Conservation (phyloP, 495 filamentous ascomycete genomes). For the Letharia lupina region DNA sequence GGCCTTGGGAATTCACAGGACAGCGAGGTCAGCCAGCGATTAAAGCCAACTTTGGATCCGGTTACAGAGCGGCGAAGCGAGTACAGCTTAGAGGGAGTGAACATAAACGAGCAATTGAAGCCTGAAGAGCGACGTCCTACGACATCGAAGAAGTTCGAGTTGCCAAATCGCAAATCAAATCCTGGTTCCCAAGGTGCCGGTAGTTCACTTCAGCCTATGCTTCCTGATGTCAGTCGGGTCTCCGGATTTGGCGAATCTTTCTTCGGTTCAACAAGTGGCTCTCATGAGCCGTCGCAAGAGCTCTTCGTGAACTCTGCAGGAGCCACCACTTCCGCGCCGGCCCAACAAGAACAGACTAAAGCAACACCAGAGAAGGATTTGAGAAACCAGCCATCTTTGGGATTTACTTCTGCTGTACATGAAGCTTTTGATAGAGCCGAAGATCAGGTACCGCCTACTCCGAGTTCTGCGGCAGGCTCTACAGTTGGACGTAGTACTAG, state of each 20-base stretch:
- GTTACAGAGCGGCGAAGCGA: constrained; percentile 53
- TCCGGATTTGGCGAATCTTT: constrained; percentile 54
- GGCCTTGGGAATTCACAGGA: constrained; percentile 27
- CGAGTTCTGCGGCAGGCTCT: constrained; percentile 40
- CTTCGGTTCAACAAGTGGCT: constrained; percentile 16
- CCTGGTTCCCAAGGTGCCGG: constrained; percentile 20
- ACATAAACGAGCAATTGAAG: constrained; percentile 8
- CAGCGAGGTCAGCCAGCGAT: constrained; percentile 28
- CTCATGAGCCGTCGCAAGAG: constrained; percentile 1
- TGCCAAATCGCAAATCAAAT: constrained; percentile 14
- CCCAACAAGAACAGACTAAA: constrained; percentile 21
- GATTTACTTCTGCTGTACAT: constrained; percentile 60
- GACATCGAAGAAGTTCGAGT: constrained; percentile 22
- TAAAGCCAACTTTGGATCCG: constrained; percentile 40
- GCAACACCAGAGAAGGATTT: constrained; percentile 26
- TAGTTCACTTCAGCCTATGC: constrained; percentile 36
- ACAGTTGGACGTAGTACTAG: constrained; percentile 54
- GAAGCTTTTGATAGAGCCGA: constrained; percentile 55
- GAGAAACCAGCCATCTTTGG: constrained; percentile 49
- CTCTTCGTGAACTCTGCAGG: background rate
- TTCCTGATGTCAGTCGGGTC: constrained; percentile 58
- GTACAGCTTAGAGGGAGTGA: constrained; percentile 42
- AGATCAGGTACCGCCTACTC: constrained; percentile 47
- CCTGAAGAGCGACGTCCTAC: constrained; percentile 17
- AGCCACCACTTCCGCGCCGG: constrained; percentile 1